Percentiles rank a stretch among this genome's conserved stretches.
phyloP scores from a whole-genome alignment of 208 protist genomes.

The Leishmania guyanensis region DNA sequence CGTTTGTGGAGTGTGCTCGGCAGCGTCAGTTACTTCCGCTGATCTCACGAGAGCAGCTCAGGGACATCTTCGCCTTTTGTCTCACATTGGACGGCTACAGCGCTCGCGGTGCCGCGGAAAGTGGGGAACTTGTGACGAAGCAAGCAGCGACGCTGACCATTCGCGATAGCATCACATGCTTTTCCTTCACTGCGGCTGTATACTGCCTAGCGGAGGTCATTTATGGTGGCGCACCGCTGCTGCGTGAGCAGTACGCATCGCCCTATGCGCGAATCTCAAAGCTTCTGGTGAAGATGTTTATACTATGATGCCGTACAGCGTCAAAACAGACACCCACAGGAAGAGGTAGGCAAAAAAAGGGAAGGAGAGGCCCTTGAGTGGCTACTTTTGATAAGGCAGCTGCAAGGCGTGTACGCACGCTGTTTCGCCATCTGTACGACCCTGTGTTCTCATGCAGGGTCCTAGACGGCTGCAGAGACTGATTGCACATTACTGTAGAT shows the following conservation, averaged over 20 bases:
- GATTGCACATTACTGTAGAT: background rate
- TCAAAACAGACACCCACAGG: background rate
- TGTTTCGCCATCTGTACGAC: background rate
- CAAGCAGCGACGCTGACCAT: background rate
- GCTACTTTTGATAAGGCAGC: background rate
- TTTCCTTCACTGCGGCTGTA: constrained; percentile 39
- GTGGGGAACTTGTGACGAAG: background rate
- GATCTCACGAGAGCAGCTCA: constrained; percentile 41
- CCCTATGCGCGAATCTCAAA: constrained; percentile 48
- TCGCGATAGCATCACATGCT: constrained; percentile 33
- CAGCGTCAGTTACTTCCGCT: constrained; percentile 51
- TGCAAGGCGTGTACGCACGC: background rate
- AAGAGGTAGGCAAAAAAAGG: background rate
- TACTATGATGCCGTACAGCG: constrained; percentile 26
- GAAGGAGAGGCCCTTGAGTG: background rate
- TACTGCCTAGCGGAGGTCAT: constrained; percentile 60
- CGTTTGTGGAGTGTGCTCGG: constrained; percentile 44
- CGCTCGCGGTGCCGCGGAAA: background rate
- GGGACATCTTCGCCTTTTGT: constrained; percentile 52
- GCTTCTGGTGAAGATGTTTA: constrained; percentile 71
- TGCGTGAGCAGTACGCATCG: constrained; percentile 51
- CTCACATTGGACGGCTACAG: constrained; percentile 13
- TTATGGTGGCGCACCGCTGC: constrained; percentile 40
- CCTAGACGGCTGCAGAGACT: too few species aligned
- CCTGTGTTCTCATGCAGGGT: background rate